Base-by-base conservation (phyloP, 2,329 filamentous ascomycete genomes). In the Ceratocystis huliohia region DNA sequence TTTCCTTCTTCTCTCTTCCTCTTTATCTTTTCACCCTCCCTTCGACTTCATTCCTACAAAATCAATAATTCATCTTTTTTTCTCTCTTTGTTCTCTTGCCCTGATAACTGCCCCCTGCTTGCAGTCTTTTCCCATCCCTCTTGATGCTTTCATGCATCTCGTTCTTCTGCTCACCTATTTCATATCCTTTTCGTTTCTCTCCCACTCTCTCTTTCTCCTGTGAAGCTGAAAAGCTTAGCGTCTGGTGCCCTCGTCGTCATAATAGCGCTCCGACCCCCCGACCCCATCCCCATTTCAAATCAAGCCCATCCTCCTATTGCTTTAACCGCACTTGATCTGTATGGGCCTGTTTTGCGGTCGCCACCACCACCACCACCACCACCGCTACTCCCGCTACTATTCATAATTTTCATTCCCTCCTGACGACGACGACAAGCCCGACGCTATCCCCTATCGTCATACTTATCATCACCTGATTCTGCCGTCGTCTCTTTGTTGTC, bases 41-140 rank as follows among this genome's bases (percentile, higher is more conserved):
- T 56, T 20, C 17, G 28, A 45, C 44, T 64, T 20, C 28, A 50
- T 37, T 64, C 45, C 45, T 50, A 13, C 44, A 30, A 37, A 45
- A 22, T 64, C 10, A 41, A 41, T 41, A 41, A 41, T 41, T 41
- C 37, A 33, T 64, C 28, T 3, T 5, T 53, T 53, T 53, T 64
- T 33, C 61, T 63, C 30, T 44, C 2, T 5, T 53, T 53, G 33
- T 56, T 33, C 61, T 63, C 30, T 44, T 44, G 41, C 56, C 56
- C 56, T 57, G 53, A 57, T 57, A 33, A 57, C 10, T 57, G 44
- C 37, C 37, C 61, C 61, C 61, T 48, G 45, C 41, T 45, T 63
- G 41, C 61, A 46, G 45, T 45, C 22, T 22, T 48, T 41, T 15
- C 25, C 17, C 56, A 28, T 59, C 56, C 33, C 28, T 53, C 48